Evolutionary conservation across 371 early-diverging fungal species (phyloP).

Genomic region (Dichotomocladium elegans): DNA sequence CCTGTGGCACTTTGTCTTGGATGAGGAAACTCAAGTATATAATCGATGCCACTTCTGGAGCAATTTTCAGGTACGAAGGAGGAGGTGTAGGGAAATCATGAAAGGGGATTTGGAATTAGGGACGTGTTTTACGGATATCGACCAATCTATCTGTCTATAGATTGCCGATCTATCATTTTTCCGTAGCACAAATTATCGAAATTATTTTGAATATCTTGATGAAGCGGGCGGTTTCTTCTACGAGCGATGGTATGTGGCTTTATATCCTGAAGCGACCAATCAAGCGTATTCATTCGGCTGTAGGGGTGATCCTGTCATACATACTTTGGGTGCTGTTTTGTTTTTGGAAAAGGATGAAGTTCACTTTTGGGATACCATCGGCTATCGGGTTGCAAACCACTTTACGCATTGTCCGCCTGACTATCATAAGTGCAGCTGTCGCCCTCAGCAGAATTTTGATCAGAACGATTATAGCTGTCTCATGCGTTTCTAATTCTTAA

Average conservation of each 20-base stretch:
- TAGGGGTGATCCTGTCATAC: slow-evolving; percentile 43
- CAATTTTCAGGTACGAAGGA: slow-evolving; percentile 35
- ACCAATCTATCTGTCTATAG: slow-evolving; percentile 7
- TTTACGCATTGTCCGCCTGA: slow-evolving; percentile 35
- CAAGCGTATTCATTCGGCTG: slow-evolving; percentile 1
- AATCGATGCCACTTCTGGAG: slow-evolving; percentile 85
- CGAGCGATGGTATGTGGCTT: slow-evolving; percentile 61
- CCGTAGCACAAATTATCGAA: slow-evolving; percentile 56
- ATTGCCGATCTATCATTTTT: slow-evolving; percentile 36
- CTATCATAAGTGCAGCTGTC: slow-evolving; percentile 28
- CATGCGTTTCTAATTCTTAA: slow-evolving; percentile 21
- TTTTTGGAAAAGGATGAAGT: slow-evolving; percentile 34
- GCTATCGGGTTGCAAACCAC: slow-evolving; percentile 29
- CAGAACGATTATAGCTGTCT: slow-evolving; percentile 36
- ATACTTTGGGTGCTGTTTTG: slow-evolving; percentile 31
- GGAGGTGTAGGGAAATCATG: background rate
- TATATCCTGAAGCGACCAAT: background rate
- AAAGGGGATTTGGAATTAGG: too few species aligned
- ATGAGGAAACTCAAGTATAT: slow-evolving; percentile 46
- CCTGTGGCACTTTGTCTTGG: slow-evolving; percentile 39
- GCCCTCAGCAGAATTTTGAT: slow-evolving; percentile 39
- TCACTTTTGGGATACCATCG: slow-evolving; percentile 40
- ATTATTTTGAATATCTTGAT: slow-evolving; percentile 82
- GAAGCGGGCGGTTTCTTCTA: slow-evolving; percentile 86
- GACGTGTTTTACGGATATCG: too few species aligned